Conservation (phyloP, 2,329 filamentous ascomycete species). For the Fusarium aywerte region DNA sequence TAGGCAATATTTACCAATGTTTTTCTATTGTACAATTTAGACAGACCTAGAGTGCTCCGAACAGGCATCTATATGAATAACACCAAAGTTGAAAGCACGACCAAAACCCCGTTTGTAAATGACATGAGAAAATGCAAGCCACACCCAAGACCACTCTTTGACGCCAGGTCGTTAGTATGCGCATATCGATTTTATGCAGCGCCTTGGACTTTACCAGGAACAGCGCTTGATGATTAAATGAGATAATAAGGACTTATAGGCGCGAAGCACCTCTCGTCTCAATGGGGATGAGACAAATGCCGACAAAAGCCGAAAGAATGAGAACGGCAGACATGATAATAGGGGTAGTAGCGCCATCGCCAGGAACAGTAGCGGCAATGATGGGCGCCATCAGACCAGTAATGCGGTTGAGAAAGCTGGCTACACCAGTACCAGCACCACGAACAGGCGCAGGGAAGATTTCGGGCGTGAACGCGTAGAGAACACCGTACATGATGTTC, state of each 20-base stretch:
- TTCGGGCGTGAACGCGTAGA: conserved; percentile 82
- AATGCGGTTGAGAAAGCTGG: conserved; percentile 75
- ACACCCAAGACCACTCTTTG: conserved; percentile 36
- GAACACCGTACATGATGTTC: conserved; percentile 80
- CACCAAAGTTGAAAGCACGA: conserved; percentile 14
- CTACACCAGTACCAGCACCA: conserved; percentile 77
- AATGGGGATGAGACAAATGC: conserved; percentile 69
- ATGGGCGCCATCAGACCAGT: conserved; percentile 76
- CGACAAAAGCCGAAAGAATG: conserved; percentile 68
- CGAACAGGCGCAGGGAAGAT: conserved; percentile 78
- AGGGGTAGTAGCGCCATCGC: conserved; percentile 66
- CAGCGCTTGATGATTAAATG: conserved; percentile 10
- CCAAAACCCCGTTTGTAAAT: conserved; percentile 12
- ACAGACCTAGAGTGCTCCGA: conserved; percentile 32
- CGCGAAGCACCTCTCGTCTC: conserved; percentile 70
- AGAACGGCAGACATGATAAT: conserved; percentile 67
- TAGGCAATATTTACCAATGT: conserved; percentile 24
- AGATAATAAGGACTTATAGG: conserved; percentile 51
- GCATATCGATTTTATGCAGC: conserved; percentile 15
- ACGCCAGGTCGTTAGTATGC: conserved; percentile 40
- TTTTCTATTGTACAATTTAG: conserved; percentile 25
- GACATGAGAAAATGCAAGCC: conserved; percentile 27
- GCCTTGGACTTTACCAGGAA: background rate
- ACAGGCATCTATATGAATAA: conserved; percentile 21
- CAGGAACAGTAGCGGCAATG: conserved; percentile 70